phyloP scores from a whole-genome alignment of 129 eudicot species.

The Flaveria brownii region DNA sequence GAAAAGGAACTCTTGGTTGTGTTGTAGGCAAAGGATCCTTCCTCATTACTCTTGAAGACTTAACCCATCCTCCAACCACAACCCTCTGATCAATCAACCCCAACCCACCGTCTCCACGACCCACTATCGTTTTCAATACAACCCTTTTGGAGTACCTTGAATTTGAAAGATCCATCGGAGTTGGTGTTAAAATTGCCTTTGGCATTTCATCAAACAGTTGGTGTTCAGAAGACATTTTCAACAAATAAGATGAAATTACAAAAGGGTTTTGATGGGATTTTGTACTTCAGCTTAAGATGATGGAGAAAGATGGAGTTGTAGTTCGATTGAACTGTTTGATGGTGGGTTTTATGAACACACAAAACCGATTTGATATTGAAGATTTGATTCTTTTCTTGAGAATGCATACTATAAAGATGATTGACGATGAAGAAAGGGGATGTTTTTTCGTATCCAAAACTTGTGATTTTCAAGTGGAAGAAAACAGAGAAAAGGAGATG shows the following conservation, averaged over 20 bases:
- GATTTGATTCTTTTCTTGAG: conserved; percentile 62
- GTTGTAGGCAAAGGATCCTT: conserved; percentile 29
- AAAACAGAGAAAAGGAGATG: conserved; percentile 21
- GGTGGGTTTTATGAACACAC: conserved; percentile 26
- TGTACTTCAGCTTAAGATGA: background rate
- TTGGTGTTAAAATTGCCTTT: background rate
- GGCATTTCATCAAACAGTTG: conserved; percentile 39
- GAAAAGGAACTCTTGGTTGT: conserved; percentile 64
- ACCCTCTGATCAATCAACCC: conserved; percentile 65
- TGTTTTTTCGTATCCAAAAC: background rate
- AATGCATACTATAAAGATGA: conserved; percentile 18
- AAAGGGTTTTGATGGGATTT: conserved; percentile 25
- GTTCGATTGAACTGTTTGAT: conserved; percentile 18
- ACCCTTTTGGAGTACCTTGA: conserved; percentile 64
- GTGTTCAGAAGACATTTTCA: conserved; percentile 45
- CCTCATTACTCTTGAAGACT: conserved; percentile 65
- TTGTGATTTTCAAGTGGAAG: conserved; percentile 22
- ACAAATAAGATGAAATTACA: background rate
- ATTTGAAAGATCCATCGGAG: conserved; percentile 25
- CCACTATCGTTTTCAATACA: conserved; percentile 51
- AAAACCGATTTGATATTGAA: conserved; percentile 17
- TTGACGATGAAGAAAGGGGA: conserved; percentile 54
- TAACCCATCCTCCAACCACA: conserved; percentile 91
- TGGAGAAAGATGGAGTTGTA: conserved; percentile 1
- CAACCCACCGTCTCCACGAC: conserved; percentile 53